Evolutionary conservation across 2,329 filamentous ascomycete species (phyloP).

Genomic region (Penicillium sp.): DNA sequence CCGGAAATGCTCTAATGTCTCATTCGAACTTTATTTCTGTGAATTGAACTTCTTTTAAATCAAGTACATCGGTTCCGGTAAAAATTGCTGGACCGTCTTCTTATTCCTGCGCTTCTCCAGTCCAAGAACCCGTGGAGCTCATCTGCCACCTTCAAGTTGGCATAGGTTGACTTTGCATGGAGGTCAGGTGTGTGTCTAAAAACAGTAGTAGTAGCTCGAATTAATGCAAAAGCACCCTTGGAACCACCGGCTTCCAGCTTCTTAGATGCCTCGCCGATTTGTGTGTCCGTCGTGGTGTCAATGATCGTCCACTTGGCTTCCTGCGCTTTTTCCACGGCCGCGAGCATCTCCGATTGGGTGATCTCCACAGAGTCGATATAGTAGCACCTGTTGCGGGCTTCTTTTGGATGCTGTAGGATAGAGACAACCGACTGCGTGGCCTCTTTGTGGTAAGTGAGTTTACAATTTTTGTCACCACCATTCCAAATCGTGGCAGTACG

Average conservation of each 20-base stretch:
- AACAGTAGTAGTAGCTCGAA: constrained; percentile 17
- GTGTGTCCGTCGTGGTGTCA: constrained; percentile 30
- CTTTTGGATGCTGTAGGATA: constrained; percentile 48
- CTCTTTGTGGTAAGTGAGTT: constrained; percentile 52
- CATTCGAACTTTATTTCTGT: not conserved
- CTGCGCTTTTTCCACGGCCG: constrained; percentile 54
- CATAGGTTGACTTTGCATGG: constrained; percentile 20
- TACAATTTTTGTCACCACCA: constrained; percentile 55
- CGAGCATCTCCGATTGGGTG: constrained; percentile 59
- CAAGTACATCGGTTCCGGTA: not conserved
- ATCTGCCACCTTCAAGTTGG: constrained; percentile 25
- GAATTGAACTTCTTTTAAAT: not conserved
- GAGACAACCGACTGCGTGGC: constrained; percentile 55
- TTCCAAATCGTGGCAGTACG: constrained; percentile 59
- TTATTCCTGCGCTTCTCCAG: constrained; percentile 21
- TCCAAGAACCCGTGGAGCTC: constrained; percentile 12
- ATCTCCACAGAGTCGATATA: constrained; percentile 59
- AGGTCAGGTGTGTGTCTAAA: constrained; percentile 20
- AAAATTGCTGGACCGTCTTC: constrained; percentile 13
- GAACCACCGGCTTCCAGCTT: constrained; percentile 26
- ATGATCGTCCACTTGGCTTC: constrained; percentile 54
- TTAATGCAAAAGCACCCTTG: constrained; percentile 22
- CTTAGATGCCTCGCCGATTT: constrained; percentile 15
- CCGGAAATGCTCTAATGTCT: not conserved
- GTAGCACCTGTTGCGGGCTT: constrained; percentile 61